A percentile compares a stretch with the other conserved stretches of the same genome.
phyloP scores from a whole-genome alignment of 495 filamentous ascomycete genomes.

The Aspergillus avenaceus region DNA sequence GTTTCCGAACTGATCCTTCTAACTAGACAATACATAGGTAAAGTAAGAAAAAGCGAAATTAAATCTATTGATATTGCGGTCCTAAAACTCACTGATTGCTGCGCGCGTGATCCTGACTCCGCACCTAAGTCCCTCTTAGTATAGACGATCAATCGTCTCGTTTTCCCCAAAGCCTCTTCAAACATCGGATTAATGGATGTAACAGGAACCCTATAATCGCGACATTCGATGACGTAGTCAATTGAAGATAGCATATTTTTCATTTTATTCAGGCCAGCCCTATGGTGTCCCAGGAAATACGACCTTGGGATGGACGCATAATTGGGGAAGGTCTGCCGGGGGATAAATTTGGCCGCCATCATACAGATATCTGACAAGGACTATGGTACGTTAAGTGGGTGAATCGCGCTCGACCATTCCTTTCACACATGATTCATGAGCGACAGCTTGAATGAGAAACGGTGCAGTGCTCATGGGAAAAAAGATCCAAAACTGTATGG shows the following conservation, averaged over 20 bases:
- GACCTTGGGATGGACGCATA: slow-evolving; percentile 74
- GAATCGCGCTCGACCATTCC: not conserved
- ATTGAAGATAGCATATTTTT: slow-evolving; percentile 74
- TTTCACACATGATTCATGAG: slow-evolving; percentile 4
- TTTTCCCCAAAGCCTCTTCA: slow-evolving; percentile 66
- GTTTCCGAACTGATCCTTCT: slow-evolving; percentile 48
- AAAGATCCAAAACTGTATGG: not conserved
- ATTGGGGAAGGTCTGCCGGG: slow-evolving; percentile 65
- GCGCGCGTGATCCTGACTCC: slow-evolving; percentile 21
- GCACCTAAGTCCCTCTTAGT: slow-evolving; percentile 81
- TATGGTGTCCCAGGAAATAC: slow-evolving; percentile 97
- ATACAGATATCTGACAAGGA: not conserved
- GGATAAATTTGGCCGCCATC: slow-evolving; percentile 55
- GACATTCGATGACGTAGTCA: slow-evolving; percentile 89
- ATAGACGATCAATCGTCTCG: slow-evolving; percentile 78
- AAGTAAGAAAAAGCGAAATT: not conserved
- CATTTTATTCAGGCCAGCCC: slow-evolving; percentile 78
- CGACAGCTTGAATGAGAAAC: not conserved
- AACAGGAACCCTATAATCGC: slow-evolving; percentile 86
- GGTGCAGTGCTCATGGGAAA: not conserved
- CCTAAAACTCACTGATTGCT: slow-evolving; percentile 25
- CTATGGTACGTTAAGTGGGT: not conserved
- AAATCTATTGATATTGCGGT: slow-evolving; percentile 1
- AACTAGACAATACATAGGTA: slow-evolving; percentile 14
- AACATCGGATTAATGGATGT: slow-evolving; percentile 90